Evolutionary conservation across 2,329 filamentous ascomycete genomes (phyloP), one percentile per base, ranked within the genome.

Genomic region (Aspergillus chevalieri): DNA sequence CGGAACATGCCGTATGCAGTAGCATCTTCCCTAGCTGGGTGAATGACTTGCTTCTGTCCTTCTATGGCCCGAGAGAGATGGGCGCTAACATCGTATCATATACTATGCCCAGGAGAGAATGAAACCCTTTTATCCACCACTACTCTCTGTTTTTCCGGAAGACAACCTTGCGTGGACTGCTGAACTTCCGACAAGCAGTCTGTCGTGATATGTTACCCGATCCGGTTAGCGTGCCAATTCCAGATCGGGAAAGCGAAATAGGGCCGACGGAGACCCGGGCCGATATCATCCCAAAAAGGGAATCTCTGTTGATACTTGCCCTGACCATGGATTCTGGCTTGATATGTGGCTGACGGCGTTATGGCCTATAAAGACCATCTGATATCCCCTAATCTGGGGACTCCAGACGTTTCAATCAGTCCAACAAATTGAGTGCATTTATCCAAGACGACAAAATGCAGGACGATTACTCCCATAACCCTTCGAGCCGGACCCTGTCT

Each of bases 401-500:
- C 19, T 22, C 12, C 21, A 24, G 22, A n/a, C 46, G 15, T 30
- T 43, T 4, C 21, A 26, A 14, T 7, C n/a, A 15, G 34, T 38
- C 34, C 34, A 19, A 19, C 26, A 30, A 12, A 30, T 12, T 3
- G 26, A 12, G 26, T 30, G 26, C 10, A 30, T 30, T 30, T 12
- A 10, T 19, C 19, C 17, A 12, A 10, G 7, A 10, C 7, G 38
- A 22, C 38, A 55, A 52, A 2, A 60, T 57, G 58, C 43, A 54
- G 41, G 39, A 48, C 28, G 19, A 49, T 26, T 26, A 45, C 33
- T 51, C 51, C 12, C 47, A 46, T 21, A 49, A 52, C n/a, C 53
- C 57, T n/a, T 57, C 57, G 17, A 41, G 38, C 17, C 64, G 58
- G 24, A 64, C 61, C 17, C 51, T 54, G 24, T 65, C 65, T 17